Evolutionary conservation across 2,329 filamentous ascomycete species (phyloP), one percentile per base, ranked within the genome.

Genomic region (Sporothrix schenckii): DNA sequence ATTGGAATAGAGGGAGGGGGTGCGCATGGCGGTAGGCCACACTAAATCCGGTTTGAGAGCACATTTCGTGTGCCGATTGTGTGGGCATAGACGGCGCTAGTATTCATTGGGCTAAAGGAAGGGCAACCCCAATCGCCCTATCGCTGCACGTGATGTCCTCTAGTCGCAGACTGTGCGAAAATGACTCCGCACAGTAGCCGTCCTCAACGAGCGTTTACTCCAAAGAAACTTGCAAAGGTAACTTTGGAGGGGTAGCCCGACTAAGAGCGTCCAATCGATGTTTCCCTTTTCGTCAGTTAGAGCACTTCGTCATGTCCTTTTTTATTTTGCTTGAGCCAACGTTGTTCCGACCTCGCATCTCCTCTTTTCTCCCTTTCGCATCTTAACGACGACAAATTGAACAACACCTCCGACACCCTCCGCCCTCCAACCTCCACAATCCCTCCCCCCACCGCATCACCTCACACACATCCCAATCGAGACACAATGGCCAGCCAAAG

Each of bases 401-500:
- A 56, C 41, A 13, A 44, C 41, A 3, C 47, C 30, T 39, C n/a
- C 4, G 39, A 34, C 56, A 60, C 27, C 61, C 27, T 44, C 11
- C 41, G 16, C 14, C 41, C 65, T 13, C 21, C 10, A 21, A 1
- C 24, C 24, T 24, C 24, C 24, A 24, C 24, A 24, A 24, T 24
- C 24, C 27, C 27, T 5, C 27, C 27, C 4, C 27, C 27, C 27
- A 3, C 27, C 56, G 41, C 11, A 16, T 21, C 41, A 53, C 10
- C n/a, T 7, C 47, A 49, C 52, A 58, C 30, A 49, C 27, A 30
- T 16, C 21, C 13, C 60, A 63, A 27, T 49, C 61, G 47, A 66
- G 61, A n/a, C 50, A 74, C 72, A 41, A 82, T 82, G 81, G 77
- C 76, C 71, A 74, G 72, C 71, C 77, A 88, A 79, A 84, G 86